These are phyloP conservation scores for Amanita polypyramis DNA, from an alignment of 768 basidiomycete species.

Conservation along the genomic window DNA sequence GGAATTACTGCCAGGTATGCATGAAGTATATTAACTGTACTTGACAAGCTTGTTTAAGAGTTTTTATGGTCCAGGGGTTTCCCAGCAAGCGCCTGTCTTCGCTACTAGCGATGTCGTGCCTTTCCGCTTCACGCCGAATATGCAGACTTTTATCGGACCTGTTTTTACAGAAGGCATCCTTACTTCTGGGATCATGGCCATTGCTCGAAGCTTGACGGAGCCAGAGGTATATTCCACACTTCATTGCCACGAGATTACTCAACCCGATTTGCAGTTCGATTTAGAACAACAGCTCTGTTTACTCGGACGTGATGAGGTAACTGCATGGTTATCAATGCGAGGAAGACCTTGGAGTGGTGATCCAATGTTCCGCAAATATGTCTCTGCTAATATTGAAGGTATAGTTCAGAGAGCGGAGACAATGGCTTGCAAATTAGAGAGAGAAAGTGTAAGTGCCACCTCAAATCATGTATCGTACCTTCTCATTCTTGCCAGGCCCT, in stretches of 20 bases:
- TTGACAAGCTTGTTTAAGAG: not conserved
- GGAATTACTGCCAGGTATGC: constrained; percentile 76
- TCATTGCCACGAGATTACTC: not conserved
- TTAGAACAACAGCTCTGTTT: constrained; percentile 87
- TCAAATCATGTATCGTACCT: not conserved
- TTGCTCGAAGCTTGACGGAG: constrained; percentile 82
- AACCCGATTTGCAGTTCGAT: constrained; percentile 51
- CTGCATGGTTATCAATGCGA: constrained; percentile 57
- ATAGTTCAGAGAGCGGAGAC: constrained; percentile 74
- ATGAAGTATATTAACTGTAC: not conserved
- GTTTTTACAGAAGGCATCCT: constrained; percentile 86
- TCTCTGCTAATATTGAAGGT: constrained; percentile 49
- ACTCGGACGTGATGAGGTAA: constrained; percentile 89
- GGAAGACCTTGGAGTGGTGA: constrained; percentile 51
- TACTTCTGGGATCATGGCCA: constrained; percentile 80
- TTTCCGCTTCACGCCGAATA: constrained; percentile 94
- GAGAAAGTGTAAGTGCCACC: constrained; percentile 53
- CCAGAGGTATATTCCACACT: constrained; percentile 56
- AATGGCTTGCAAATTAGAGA: constrained; percentile 79
- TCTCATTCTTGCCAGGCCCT: constrained; percentile 17
- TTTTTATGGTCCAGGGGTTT: constrained; percentile 23
- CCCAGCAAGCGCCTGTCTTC: constrained; percentile 45
- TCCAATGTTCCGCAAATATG: constrained; percentile 39
- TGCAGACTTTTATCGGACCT: constrained; percentile 88
- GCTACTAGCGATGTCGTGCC: constrained; percentile 82